phyloP scores from a whole-genome alignment of 768 basidiomycete species.

The Boletus coccyginus region DNA sequence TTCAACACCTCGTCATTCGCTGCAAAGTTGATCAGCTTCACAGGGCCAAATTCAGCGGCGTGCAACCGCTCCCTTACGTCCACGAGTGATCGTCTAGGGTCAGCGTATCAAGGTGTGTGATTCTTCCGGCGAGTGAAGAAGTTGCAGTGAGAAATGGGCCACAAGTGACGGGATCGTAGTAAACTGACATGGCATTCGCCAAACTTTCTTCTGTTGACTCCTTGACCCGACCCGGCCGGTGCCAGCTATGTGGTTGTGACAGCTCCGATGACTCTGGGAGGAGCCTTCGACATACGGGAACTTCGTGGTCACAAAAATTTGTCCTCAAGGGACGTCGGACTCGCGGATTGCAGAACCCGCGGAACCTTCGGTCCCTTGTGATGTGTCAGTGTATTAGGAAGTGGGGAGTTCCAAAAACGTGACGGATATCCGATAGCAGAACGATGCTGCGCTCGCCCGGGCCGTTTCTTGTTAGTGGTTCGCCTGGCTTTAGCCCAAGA shows the following conservation, averaged over 20 bases:
- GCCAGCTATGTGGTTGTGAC: conserved; percentile 6
- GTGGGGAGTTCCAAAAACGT: no score
- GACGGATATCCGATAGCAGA: conserved; percentile 22
- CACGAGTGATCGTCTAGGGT: conserved; percentile 1
- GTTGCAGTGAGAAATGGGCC: not conserved
- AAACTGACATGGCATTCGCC: conserved; percentile 39
- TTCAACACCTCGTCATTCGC: not conserved
- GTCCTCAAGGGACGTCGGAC: no score
- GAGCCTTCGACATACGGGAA: no score
- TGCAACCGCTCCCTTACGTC: not conserved
- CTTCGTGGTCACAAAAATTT: no score
- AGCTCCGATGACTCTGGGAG: no score
- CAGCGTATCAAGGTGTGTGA: not conserved
- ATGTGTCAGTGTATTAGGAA: not conserved
- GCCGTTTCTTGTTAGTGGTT: conserved; percentile 42
- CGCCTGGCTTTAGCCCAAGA: conserved; percentile 57
- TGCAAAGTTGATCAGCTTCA: not conserved
- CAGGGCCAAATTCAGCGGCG: not conserved
- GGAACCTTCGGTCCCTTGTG: conserved; percentile 38
- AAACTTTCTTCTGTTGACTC: conserved; percentile 43
- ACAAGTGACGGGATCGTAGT: conserved; percentile 43
- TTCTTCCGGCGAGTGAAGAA: not conserved
- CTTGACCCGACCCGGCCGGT: conserved; percentile 35
- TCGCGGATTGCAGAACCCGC: conserved; percentile 46
- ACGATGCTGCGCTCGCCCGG: conserved; percentile 48